A percentile compares a stretch with the other conserved stretches of the same genome.
Conservation (phyloP, 2,329 filamentous ascomycete species). For the Microthyrium microscopicum region DNA sequence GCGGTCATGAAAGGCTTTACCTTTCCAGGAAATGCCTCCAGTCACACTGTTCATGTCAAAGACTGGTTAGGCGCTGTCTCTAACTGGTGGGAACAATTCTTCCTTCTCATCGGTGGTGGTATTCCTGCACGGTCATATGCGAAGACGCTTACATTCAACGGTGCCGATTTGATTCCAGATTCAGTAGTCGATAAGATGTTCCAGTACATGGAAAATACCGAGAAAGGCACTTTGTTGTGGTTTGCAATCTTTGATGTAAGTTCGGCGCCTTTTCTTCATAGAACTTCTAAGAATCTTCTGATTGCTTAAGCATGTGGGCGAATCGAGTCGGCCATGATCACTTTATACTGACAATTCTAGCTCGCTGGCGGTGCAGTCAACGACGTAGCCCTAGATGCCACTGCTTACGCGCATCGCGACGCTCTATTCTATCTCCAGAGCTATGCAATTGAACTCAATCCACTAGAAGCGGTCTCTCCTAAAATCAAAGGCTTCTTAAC, state of each 20-base stretch:
- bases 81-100: background rate
- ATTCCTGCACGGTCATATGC: constrained; percentile 12
- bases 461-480: constrained; percentile 1
- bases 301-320: too few species aligned
- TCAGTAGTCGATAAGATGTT: constrained; percentile 34
- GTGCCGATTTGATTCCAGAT: constrained; percentile 31
- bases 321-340: too few species aligned
- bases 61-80: background rate
- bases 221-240: constrained; percentile 39
- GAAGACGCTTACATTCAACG: constrained; percentile 39
- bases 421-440: constrained; percentile 47
- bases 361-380: constrained; percentile 42
- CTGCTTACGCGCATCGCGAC: constrained; percentile 47
- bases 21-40: constrained; percentile 9
- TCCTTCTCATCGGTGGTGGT: background rate
- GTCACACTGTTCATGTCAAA: background rate
- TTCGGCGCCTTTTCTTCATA: too few species aligned
- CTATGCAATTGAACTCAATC: constrained; percentile 37
- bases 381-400: constrained; percentile 37
- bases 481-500: background rate
- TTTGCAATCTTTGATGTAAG: constrained; percentile 48
- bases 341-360: too few species aligned
- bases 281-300: too few species aligned
- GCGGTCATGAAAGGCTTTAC: constrained; percentile 16
- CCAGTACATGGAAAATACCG: constrained; percentile 31